These are phyloP conservation scores for Blastobotrys elegans DNA, from an alignment of 1,139 yeast species.

Conservation along the genomic window DNA sequence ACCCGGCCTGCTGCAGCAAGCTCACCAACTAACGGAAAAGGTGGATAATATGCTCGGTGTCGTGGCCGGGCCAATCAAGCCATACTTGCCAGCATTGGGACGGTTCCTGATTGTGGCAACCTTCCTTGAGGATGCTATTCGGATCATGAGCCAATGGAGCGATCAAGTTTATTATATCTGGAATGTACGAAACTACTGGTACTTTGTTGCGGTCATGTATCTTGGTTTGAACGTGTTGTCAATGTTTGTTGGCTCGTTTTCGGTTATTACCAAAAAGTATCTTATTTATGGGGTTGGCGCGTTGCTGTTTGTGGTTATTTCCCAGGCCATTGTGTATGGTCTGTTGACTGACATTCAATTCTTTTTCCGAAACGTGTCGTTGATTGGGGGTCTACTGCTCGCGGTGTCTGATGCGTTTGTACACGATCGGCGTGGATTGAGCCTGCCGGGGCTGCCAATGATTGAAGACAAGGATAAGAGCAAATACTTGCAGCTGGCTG, in stretches of 20 bases:
- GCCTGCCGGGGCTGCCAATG: slow-evolving; percentile 90
- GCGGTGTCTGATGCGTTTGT: slow-evolving; percentile 89
- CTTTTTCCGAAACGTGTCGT: slow-evolving; percentile 79
- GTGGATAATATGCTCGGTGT: slow-evolving; percentile 34
- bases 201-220: slow-evolving; percentile 69
- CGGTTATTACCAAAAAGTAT: slow-evolving; percentile 66
- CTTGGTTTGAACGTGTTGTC: slow-evolving; percentile 57
- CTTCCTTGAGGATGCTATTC: slow-evolving; percentile 81
- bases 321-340: slow-evolving; percentile 90
- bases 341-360: slow-evolving; percentile 76
- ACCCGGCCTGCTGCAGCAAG: slow-evolving; percentile 6
- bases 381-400: slow-evolving; percentile 86
- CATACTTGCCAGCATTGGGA: slow-evolving; percentile 68
- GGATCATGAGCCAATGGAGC: slow-evolving; percentile 84
- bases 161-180: slow-evolving; percentile 86
- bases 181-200: slow-evolving; percentile 75
- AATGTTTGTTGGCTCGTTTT: slow-evolving; percentile 70
- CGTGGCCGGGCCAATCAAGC: slow-evolving; percentile 38
- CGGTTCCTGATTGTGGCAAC: slow-evolving; percentile 91
- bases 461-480: slow-evolving; percentile 77
- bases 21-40: slow-evolving; percentile 27
- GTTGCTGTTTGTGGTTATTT: slow-evolving; percentile 63
- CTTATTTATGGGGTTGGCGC: slow-evolving; percentile 70
- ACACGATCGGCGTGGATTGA: slow-evolving; percentile 61
- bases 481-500: slow-evolving; percentile 82